Percentiles rank a stretch among this genome's conserved stretches.
Evolutionary conservation across 805 yeast genomes (phyloP).

Genomic region (Candida golubevii): DNA sequence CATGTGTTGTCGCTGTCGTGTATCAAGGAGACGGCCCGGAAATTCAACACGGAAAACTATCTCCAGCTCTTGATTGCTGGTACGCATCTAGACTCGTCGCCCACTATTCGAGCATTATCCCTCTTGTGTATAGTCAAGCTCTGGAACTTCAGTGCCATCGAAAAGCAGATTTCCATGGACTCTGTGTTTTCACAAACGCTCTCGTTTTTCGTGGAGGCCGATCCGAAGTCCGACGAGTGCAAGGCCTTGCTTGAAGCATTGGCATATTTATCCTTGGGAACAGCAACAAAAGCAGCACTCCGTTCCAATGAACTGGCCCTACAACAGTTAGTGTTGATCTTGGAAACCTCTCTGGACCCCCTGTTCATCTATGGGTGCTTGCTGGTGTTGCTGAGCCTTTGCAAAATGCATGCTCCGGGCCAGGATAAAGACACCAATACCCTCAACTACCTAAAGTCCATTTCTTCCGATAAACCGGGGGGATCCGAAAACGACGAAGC

Average conservation of each 20-base stretch:
- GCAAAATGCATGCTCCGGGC: constrained; percentile 26
- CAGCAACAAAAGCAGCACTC: constrained; percentile 5
- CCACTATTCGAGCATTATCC: constrained; percentile 8
- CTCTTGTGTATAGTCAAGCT: constrained; percentile 17
- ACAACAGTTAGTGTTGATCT: constrained; percentile 10
- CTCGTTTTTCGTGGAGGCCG: not conserved
- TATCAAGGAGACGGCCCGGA: constrained; percentile 13
- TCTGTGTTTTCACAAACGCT: constrained; percentile 7
- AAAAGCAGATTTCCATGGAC: constrained; percentile 12
- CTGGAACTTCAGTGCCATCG: constrained; percentile 18
- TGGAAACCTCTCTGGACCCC: constrained; percentile 10
- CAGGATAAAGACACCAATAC: constrained; percentile 28
- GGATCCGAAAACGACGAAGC: constrained; percentile 16
- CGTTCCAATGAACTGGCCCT: constrained; percentile 12
- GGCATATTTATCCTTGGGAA: constrained; percentile 14
- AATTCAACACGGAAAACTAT: constrained; percentile 14
- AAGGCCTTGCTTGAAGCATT: constrained; percentile 11
- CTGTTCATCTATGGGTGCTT: constrained; percentile 39
- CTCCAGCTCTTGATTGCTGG: constrained; percentile 14
- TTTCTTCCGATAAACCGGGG: constrained; percentile 17
- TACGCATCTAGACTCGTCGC: not conserved
- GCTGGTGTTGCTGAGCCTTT: constrained; percentile 37
- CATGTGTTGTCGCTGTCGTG: constrained; percentile 15
- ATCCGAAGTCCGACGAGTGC: not conserved
- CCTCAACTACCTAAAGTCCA: constrained; percentile 35